Percentiles rank a stretch among this genome's conserved stretches.
Evolutionary conservation across 495 filamentous ascomycete genomes (phyloP).

Genomic region (Aspergillus sclerotiicarbonarius): DNA sequence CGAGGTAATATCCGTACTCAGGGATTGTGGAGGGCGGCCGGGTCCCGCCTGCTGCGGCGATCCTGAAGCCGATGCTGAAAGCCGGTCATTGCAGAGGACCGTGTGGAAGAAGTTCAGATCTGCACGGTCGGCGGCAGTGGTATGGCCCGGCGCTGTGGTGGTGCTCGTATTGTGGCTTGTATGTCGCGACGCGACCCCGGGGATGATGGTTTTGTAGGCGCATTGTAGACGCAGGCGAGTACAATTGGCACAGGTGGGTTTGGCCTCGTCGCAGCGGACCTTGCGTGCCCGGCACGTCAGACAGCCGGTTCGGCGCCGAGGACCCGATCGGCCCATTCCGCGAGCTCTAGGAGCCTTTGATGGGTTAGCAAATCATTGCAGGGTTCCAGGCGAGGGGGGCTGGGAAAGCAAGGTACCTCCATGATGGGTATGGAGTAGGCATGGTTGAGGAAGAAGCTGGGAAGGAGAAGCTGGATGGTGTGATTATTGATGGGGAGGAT

Average conservation of each 20-base stretch:
- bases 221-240: slow-evolving; percentile 37
- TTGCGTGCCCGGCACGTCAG: slow-evolving; percentile 47
- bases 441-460: not conserved
- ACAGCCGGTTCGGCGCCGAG: slow-evolving; percentile 44
- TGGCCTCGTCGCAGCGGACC: slow-evolving; percentile 44
- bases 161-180: slow-evolving; percentile 10
- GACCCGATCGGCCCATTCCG: slow-evolving; percentile 39
- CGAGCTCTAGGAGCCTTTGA: slow-evolving; percentile 35
- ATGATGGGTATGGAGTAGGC: not conserved
- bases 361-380: not conserved
- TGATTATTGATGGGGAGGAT: not conserved
- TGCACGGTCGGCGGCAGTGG: slow-evolving; percentile 19
- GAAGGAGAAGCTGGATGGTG: not conserved
- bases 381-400: not conserved
- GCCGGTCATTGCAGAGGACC: slow-evolving; percentile 26
- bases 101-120: slow-evolving; percentile 35
- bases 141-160: slow-evolving; percentile 11
- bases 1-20: slow-evolving; percentile 11
- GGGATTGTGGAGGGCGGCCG: not conserved
- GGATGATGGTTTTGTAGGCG: slow-evolving; percentile 27
- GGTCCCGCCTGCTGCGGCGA: not conserved
- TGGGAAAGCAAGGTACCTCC: not conserved
- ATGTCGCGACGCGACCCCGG: slow-evolving; percentile 18
- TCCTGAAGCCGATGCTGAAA: not conserved
- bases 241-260: slow-evolving; percentile 40